These are phyloP conservation scores for Paraphoma sp. DNA, from an alignment of 2,329 filamentous ascomycete genomes.

Conservation along the genomic window DNA sequence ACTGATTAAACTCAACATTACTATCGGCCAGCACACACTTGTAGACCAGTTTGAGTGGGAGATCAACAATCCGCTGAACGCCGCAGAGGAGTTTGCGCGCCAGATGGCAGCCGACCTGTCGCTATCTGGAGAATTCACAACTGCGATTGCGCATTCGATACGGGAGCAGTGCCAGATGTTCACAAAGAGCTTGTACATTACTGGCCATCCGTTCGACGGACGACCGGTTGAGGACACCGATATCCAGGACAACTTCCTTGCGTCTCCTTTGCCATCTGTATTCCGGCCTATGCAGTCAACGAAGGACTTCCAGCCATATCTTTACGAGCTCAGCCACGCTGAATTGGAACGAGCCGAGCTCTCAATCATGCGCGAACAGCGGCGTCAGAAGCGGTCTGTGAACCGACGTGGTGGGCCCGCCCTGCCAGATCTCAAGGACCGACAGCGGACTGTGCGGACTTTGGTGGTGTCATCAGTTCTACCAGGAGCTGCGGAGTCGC, in stretches of 20 bases:
- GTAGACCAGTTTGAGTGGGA: slow-evolving; percentile 99
- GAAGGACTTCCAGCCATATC: slow-evolving; percentile 90
- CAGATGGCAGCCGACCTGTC: slow-evolving; percentile 90
- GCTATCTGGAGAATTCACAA: slow-evolving; percentile 93
- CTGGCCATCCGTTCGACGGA: slow-evolving; percentile 94
- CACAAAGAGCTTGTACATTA: slow-evolving; percentile 88
- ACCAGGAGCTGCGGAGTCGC: slow-evolving; percentile 78
- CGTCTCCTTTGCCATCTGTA: slow-evolving; percentile 79
- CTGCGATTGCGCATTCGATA: slow-evolving; percentile 96
- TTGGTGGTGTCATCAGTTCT: slow-evolving; percentile 91
- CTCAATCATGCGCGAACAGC: slow-evolving; percentile 90
- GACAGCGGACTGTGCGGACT: slow-evolving; percentile 90
- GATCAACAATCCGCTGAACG: slow-evolving; percentile 93
- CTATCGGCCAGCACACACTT: slow-evolving; percentile 90
- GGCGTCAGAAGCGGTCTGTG: slow-evolving; percentile 92
- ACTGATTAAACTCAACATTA: slow-evolving; percentile 94
- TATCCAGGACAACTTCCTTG: slow-evolving; percentile 82
- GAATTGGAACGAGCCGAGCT: slow-evolving; percentile 91
- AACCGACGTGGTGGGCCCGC: slow-evolving; percentile 92
- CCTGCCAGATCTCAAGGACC: slow-evolving; percentile 93
- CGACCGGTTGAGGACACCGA: slow-evolving; percentile 92
- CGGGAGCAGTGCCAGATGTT: slow-evolving; percentile 95
- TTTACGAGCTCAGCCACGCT: slow-evolving; percentile 91
- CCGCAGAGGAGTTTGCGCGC: slow-evolving; percentile 89
- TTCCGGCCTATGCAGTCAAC: slow-evolving; percentile 92